A percentile compares a stretch with the other conserved stretches of the same genome.
phyloP scores from a whole-genome alignment of 1,139 yeast species.

The Saccharomyces uvarum region DNA sequence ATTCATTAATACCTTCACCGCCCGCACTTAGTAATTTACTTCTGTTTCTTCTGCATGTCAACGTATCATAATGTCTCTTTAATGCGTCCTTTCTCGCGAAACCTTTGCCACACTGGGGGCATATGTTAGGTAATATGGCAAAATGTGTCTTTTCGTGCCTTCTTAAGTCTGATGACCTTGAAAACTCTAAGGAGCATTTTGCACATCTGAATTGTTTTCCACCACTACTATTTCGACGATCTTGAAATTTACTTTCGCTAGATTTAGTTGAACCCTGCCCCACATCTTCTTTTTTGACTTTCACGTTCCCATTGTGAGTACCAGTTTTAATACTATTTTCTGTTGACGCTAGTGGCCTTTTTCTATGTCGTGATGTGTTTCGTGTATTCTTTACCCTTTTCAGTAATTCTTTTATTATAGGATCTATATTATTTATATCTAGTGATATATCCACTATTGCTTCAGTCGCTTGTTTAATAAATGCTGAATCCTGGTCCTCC shows the following conservation, averaged over 20 bases:
- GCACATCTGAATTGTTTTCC: constrained; percentile 19
- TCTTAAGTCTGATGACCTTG: constrained; percentile 28
- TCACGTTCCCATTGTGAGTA: not conserved
- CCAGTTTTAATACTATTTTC: not conserved
- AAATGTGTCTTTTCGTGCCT: constrained; percentile 30
- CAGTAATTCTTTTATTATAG: constrained; percentile 21
- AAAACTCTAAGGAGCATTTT: constrained; percentile 25
- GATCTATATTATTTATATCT: constrained; percentile 20
- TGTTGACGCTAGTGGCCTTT: not conserved
- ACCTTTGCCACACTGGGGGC: constrained; percentile 69
- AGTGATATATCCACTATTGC: constrained; percentile 23
- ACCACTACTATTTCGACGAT: constrained; percentile 1
- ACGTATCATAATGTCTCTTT: constrained; percentile 62
- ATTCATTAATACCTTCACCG: constrained; percentile 20
- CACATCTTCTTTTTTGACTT: constrained; percentile 4
- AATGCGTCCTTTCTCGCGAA: constrained; percentile 78
- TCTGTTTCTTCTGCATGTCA: constrained; percentile 65
- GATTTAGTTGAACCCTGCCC: not conserved
- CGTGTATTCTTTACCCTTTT: constrained; percentile 17
- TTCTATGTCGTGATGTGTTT: not conserved
- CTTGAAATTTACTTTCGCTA: not conserved
- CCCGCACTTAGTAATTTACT: constrained; percentile 34
- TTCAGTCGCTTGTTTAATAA: constrained; percentile 25
- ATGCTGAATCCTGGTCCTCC: constrained; percentile 22
- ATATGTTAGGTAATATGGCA: constrained; percentile 39